Evolutionary conservation across 148 eudicot species (phyloP), one percentile per base, ranked within the genome.

Genomic region (Tetragonia tetragonoides): DNA sequence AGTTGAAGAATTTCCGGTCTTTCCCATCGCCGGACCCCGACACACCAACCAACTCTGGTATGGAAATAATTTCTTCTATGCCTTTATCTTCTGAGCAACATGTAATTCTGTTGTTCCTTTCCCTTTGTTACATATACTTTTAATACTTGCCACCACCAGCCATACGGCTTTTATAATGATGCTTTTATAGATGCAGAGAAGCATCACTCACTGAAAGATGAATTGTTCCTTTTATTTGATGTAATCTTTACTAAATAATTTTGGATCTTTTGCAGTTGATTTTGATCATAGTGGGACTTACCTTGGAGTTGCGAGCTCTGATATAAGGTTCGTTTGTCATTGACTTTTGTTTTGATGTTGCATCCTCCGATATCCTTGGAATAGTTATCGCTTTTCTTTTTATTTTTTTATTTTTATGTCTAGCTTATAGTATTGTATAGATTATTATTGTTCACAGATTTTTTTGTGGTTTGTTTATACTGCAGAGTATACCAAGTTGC

Each of bases 281-380:
- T 95, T 95, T 59, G 99, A 95, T 86, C 97, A 90, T 65, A 95
- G 99, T 80, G 99, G 99, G 82, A 95, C 89, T 76, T 95, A 95
- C 77, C 97, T 95, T 81, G 93, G 94, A 15, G 73, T 91, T 60
- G 97, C 93, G 69, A 93, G 99, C 61, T 83, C 97, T 70, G 99
- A 93, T 82, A 90, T 91, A 77, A 85, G 97, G 99, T 95, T 62
- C 41, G 83, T 18, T 56, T 82, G 76, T 53, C 21, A 49, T n/a
- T 62, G 12, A 16, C 17, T 47, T 73, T 70, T 72, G 66, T 40
- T 23, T 47, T 6, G 3, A 12, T 51, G n/a, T 70, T 70, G 12
- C 7, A 3, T 34, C 17, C 68, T 11, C 39, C 37, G 39, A 7
- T 63, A 42, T 12, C 15, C 68, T 12, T 34, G 41, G 34, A 16